phyloP scores from a whole-genome alignment of 2,329 filamentous ascomycete species.

The Trichoderma arundinaceum region DNA sequence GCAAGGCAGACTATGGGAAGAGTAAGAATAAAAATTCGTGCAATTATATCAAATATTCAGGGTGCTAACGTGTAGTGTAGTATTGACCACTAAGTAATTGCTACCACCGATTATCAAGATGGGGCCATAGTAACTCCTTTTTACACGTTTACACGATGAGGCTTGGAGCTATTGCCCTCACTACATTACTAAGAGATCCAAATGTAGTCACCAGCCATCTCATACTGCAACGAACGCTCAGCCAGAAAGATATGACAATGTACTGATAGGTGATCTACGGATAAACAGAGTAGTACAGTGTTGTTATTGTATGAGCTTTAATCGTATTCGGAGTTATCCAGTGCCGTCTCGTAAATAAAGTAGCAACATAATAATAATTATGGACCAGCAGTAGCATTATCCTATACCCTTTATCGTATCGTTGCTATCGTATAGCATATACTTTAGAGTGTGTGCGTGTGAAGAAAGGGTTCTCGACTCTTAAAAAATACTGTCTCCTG shows the following conservation, averaged over 20 bases:
- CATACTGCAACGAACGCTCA: too few relatives aligned
- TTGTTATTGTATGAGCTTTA: background rate
- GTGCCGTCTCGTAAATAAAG: slow-evolving; percentile 1
- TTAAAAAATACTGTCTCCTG: slow-evolving; percentile 12
- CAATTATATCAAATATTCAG: background rate
- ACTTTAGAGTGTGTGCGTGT: background rate
- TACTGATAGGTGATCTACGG: background rate
- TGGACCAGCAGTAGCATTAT: slow-evolving; percentile 16
- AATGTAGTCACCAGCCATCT: background rate
- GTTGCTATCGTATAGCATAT: slow-evolving; percentile 4
- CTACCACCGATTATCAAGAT: background rate
- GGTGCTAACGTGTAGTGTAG: slow-evolving; percentile 42
- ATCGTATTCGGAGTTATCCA: slow-evolving; percentile 21
- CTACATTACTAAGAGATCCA: background rate
- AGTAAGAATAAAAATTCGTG: slow-evolving; percentile 51
- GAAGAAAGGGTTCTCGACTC: slow-evolving; percentile 15
- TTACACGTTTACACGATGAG: background rate
- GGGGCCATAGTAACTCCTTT: background rate
- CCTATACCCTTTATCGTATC: slow-evolving; percentile 9
- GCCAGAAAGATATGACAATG: background rate
- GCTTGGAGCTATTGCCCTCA: background rate
- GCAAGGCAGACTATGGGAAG: slow-evolving; percentile 90
- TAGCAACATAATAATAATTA: slow-evolving; percentile 11
- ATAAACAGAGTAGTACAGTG: background rate
- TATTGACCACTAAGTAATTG: slow-evolving; percentile 48